A percentile compares a stretch with the other conserved stretches of the same genome.
These are phyloP conservation scores for Leccinum ochraceum DNA, from an alignment of 768 basidiomycete genomes.

Conservation along the genomic window DNA sequence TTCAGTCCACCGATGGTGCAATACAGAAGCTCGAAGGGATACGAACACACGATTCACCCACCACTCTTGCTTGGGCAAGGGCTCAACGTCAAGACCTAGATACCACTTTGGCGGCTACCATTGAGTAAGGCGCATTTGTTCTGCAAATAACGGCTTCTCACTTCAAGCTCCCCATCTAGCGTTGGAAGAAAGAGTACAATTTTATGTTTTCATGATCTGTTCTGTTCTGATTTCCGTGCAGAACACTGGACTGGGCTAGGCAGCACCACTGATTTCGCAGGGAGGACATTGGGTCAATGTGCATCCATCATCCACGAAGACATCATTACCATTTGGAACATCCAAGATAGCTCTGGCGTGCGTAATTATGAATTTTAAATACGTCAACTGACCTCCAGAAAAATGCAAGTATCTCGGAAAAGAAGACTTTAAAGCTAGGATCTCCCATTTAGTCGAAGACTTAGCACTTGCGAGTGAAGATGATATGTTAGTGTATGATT, in stretches of 20 bases:
- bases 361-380: neutral
- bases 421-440: constrained; percentile 11
- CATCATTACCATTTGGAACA: constrained; percentile 12
- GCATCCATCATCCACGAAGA: constrained; percentile 8
- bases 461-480: neutral
- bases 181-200: constrained; percentile 3
- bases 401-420: constrained; percentile 4
- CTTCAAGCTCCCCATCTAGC: neutral
- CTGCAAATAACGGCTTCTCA: neutral
- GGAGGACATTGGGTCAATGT: neutral
- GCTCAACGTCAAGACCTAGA: constrained; percentile 10
- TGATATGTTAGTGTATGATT: neutral
- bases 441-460: constrained; percentile 7
- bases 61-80: constrained; percentile 8
- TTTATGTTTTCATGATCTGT: neutral
- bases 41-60: neutral
- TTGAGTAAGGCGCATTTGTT: constrained; percentile 2
- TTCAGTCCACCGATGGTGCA: constrained; percentile 5
- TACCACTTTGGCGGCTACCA: constrained; percentile 1
- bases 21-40: constrained; percentile 4
- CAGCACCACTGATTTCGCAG: neutral
- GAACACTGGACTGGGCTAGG: constrained; percentile 5
- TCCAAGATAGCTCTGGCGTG: constrained; percentile 4
- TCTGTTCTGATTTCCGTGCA: neutral
- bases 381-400: neutral